Percentiles rank a stretch among this genome's conserved stretches.
Evolutionary conservation across 1,284 basidiomycete genomes (phyloP).

Genomic region (Heterobasidion irregulare): DNA sequence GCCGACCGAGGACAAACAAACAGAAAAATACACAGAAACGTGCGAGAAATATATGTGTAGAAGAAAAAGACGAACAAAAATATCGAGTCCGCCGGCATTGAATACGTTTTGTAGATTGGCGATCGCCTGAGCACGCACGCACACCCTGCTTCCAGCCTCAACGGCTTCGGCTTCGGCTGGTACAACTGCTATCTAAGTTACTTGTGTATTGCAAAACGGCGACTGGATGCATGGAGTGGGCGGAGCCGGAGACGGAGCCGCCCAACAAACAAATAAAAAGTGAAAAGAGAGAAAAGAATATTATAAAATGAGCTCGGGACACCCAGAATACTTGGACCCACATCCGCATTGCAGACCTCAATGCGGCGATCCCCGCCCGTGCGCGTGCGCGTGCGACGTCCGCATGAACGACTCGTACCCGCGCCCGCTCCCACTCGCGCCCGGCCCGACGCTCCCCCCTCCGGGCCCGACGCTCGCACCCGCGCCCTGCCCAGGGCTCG

Average conservation of each 20-base stretch:
- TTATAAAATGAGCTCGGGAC: neutral
- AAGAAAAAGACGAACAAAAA: neutral
- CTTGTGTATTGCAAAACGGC: too few species aligned
- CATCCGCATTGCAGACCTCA: slow-evolving; percentile 8
- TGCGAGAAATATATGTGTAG: too few species aligned
- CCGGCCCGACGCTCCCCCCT: neutral
- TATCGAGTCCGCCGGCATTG: neutral
- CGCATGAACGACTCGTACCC: slow-evolving; percentile 56
- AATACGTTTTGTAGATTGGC: too few species aligned
- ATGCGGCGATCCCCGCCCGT: slow-evolving; percentile 31
- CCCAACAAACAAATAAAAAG: neutral
- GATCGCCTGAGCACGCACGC: too few species aligned
- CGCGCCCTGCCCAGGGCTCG: neutral
- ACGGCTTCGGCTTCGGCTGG: too few species aligned
- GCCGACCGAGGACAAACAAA: neutral
- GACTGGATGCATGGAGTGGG: too few species aligned
- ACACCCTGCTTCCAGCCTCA: too few species aligned
- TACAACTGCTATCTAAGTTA: too few species aligned
- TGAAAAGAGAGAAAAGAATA: neutral
- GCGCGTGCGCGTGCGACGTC: slow-evolving; percentile 33
- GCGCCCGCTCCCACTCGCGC: neutral
- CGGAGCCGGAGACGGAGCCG: too few species aligned
- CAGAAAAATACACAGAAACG: neutral
- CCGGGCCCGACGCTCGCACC: neutral
- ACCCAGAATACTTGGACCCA: neutral